Evolutionary conservation across 169 alveolate genomes (phyloP).

Genomic region (Perkinsus chesapeaki): DNA sequence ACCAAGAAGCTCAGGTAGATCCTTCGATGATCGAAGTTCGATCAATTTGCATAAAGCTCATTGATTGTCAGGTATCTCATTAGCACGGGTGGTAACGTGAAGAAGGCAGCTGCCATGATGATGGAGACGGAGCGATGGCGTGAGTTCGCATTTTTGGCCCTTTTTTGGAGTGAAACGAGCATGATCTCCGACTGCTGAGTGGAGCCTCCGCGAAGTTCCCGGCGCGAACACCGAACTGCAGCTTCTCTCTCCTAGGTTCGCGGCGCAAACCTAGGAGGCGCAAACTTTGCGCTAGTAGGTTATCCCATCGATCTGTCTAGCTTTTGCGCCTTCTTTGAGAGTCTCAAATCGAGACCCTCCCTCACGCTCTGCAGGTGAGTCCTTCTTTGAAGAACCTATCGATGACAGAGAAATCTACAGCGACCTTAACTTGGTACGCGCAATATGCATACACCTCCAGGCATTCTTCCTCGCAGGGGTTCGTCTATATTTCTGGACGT

Average conservation of each 20-base stretch:
- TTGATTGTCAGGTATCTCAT: background rate
- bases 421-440: background rate
- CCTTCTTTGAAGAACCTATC: background rate
- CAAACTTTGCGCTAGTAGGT: too few relatives aligned
- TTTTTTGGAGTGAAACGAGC: too few relatives aligned
- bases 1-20: background rate
- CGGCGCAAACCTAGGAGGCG: too few relatives aligned
- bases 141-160: too few relatives aligned
- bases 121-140: background rate
- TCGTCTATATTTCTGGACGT: background rate
- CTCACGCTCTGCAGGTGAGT: background rate
- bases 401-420: background rate
- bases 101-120: background rate
- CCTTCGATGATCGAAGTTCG: too few relatives aligned
- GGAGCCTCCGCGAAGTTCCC: too few relatives aligned
- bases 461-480: background rate
- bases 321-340: background rate
- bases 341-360: background rate
- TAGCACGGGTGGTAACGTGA: background rate
- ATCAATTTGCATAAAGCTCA: background rate
- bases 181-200: too few relatives aligned
- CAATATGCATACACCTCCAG: too few relatives aligned
- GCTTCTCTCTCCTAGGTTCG: too few relatives aligned
- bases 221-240: too few relatives aligned
- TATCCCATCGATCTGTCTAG: too few relatives aligned